These are phyloP conservation scores for Penicillium decumbens DNA, from an alignment of 2,329 filamentous ascomycete species.

Conservation along the genomic window DNA sequence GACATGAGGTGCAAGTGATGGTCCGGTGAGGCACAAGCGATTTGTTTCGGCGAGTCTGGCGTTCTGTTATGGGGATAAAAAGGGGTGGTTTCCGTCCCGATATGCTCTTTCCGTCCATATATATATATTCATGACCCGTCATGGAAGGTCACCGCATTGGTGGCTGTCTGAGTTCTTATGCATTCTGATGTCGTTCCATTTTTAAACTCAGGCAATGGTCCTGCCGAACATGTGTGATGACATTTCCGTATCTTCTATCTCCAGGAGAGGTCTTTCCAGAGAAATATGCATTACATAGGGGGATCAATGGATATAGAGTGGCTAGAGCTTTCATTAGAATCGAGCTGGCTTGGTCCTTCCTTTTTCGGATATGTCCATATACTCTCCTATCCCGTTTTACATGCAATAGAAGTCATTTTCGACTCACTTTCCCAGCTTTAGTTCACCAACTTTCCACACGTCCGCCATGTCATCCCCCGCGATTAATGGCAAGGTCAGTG, in stretches of 20 bases:
- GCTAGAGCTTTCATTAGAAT: conserved; percentile 1
- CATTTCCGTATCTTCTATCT: neutral
- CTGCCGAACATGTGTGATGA: neutral
- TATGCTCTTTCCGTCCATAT: neutral
- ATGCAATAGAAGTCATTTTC: too few species aligned
- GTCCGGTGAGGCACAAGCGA: neutral
- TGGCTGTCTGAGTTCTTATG: neutral
- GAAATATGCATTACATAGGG: conserved; percentile 3
- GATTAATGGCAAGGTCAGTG: neutral
- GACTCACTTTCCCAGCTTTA: neutral
- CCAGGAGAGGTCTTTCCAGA: neutral
- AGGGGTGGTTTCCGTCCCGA: neutral
- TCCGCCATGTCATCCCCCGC: neutral
- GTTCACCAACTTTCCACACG: neutral
- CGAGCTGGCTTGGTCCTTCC: neutral
- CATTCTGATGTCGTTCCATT: neutral
- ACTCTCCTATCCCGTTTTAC: neutral
- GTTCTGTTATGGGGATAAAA: neutral
- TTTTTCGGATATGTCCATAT: neutral
- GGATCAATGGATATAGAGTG: neutral
- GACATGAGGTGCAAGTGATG: neutral
- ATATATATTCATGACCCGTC: neutral
- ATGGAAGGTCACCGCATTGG: neutral
- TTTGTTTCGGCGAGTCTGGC: neutral
- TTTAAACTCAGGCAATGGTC: neutral